Base-by-base conservation (phyloP, 1,284 basidiomycete genomes). In the Rugiboletus extremiorientalis region DNA sequence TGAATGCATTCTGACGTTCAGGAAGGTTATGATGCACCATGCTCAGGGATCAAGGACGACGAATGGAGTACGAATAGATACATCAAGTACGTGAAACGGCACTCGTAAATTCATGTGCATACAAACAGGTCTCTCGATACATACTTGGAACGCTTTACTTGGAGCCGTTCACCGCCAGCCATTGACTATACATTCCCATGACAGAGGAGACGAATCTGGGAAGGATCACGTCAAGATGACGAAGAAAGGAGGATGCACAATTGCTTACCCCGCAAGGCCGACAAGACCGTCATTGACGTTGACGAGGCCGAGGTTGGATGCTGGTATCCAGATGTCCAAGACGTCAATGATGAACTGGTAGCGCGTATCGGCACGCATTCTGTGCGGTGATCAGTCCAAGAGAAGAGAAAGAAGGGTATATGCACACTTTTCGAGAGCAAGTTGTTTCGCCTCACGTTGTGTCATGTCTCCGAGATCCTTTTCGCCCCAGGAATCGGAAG, bases 311-410 rank as follows among this genome's bases (percentile, higher is more conserved):
- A 95, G 81, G 60, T 84, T 89, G 44, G 90, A 89, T 15, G 94
- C 91, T 15, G 96, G 97, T 69, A 96, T 86, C 86, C 92, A 93
- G 63, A 95, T 75, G 70, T 96, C 94, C 58, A 94, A 77, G 23
- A 84, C 70, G 72, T 96, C 94, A 63, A 93, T 86, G 50, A 87
- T 75, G 68, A 96, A 85, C 74, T 96, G 94, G 65, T 84, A 84
- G 25, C 87, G 84, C 30, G 86, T 82, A 10, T 82, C 83, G 31
- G 77, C 74, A 41, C 85, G 86, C 63, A 88, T 81, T 42, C 91
- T 93, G 62, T 36, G 31, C 42, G 15, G 22, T 9, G 54, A 42
- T 60, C 38, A 63, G 54, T 50, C 34, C n/a, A 47, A 49, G 63
- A 53, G 28, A 44, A 34, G 28, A n/a, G 47, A 44, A 15, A 7